Base-by-base conservation (phyloP, 192 early-diverging fungal species). In the Mortierella antarctica region DNA sequence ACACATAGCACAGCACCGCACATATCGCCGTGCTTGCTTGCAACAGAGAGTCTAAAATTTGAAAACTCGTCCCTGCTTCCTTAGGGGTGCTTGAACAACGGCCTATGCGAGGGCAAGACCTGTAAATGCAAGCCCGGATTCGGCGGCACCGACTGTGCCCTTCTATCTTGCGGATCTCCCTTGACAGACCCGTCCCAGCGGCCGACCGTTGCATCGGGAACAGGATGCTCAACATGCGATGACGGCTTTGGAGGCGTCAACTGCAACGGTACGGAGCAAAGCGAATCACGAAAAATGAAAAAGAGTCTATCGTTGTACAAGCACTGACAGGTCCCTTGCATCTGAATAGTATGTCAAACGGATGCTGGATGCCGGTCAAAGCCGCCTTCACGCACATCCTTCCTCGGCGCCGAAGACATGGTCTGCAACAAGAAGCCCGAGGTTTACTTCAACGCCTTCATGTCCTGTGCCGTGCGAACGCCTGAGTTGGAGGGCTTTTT, bases 211-310 rank as follows among this genome's bases (percentile, higher is more conserved):
- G 14, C 52, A 8, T 12, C 60, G 5, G 56, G 56, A 6, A 17
- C 44, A 9, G 42, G 31, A 14, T 79, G 76, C 11, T 15, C 69
- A 17, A 23, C 52, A 8, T 91, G 90, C 70, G 87, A 87, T 44
- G 72, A 58, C 21, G 90, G 90, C 13, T 91, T 88, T 65, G 71
- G 76, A 18, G 90, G 88, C 50, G 66, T 85, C 50, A 89, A 88
- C 50, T 91, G 90, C 67, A 86, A 85, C 57, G 74, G 83, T 52
- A 86, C 46, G 39, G n/a, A 46, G 14, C 39, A 6, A 7, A 12
- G 15, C 1, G 17, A 31, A 1, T 31, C 31, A 31, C 31, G 31
- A 3, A 31, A 31, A 31, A 31, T n/a, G n/a, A 31, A 31, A 31
- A 31, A 31, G 31, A 3, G 31, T 31, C 3, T 31, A 31, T 31